Percentiles rank a stretch among this genome's conserved stretches.
Conservation (phyloP, 1,284 basidiomycete species). For the Irpex rosettiformis region DNA sequence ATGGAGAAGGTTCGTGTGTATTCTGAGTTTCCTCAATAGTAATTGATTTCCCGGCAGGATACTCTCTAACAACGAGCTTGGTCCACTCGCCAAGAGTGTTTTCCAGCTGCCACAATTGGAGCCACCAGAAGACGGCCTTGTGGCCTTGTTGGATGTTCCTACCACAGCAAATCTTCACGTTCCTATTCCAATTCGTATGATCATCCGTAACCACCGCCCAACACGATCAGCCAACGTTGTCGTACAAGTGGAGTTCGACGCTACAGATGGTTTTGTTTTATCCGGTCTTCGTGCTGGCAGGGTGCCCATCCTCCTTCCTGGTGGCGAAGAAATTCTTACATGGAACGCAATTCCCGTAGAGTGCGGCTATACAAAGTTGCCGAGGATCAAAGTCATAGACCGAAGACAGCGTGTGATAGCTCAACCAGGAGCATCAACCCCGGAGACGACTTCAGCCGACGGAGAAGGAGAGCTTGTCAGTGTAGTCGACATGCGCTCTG, state of each 20-base stretch:
- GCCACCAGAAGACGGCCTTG: constrained; percentile 54
- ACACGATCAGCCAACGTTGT: constrained; percentile 61
- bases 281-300: constrained; percentile 65
- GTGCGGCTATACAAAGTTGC: constrained; percentile 61
- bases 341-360: constrained; percentile 72
- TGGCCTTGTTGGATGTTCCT: constrained; percentile 63
- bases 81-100: constrained; percentile 42
- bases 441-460: constrained; percentile 19
- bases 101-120: constrained; percentile 55
- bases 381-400: constrained; percentile 56
- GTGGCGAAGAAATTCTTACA: constrained; percentile 55
- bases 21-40: neutral
- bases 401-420: constrained; percentile 32
- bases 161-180: constrained; percentile 58
- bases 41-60: constrained; percentile 31
- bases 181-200: constrained; percentile 52
- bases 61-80: constrained; percentile 37
- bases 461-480: constrained; percentile 43
- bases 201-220: constrained; percentile 62
- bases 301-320: constrained; percentile 66
- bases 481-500: constrained; percentile 49
- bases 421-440: neutral
- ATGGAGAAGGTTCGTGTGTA: constrained; percentile 60
- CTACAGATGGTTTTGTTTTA: constrained; percentile 63
- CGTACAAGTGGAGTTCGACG: constrained; percentile 65